Conservation (phyloP, 1,284 basidiomycete species). For the Sanghuangporus sanghuang region DNA sequence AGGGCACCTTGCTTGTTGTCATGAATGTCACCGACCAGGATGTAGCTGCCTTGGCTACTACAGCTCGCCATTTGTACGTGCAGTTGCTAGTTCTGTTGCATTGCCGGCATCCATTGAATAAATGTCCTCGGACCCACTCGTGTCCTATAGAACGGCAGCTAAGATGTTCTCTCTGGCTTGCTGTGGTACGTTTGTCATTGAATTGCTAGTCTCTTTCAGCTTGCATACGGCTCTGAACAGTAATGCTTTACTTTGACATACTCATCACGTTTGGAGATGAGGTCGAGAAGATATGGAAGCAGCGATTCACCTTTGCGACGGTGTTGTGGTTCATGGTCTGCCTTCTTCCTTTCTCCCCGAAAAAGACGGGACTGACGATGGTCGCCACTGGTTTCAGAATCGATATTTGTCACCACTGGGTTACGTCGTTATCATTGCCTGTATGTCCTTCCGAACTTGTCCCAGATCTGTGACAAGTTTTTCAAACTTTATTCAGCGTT, state of each 20-base stretch:
- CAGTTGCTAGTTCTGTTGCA: background rate
- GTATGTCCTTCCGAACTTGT: background rate
- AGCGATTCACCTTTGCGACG: conserved; percentile 12
- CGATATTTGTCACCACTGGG: conserved; percentile 16
- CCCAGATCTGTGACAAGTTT: background rate
- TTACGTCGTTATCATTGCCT: conserved; percentile 14
- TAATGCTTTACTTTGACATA: conserved; percentile 17
- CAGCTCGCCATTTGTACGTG: conserved; percentile 13
- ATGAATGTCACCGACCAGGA: background rate
- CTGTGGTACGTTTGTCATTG: conserved; percentile 5
- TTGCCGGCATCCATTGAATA: background rate
- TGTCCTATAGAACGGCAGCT: conserved; percentile 7
- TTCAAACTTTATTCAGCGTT: background rate
- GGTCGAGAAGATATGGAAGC: conserved; percentile 17
- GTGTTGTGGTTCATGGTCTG: conserved; percentile 16
- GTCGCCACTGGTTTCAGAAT: background rate
- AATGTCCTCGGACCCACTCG: background rate
- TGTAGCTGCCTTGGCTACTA: background rate
- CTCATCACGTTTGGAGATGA: conserved; percentile 15
- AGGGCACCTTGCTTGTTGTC: background rate
- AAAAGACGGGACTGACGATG: background rate
- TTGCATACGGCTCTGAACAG: background rate
- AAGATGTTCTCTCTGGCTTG: conserved; percentile 17
- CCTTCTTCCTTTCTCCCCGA: background rate
- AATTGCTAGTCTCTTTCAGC: background rate